Evolutionary conservation across 495 filamentous ascomycete genomes (phyloP).

Genomic region (Zalerion maritima): DNA sequence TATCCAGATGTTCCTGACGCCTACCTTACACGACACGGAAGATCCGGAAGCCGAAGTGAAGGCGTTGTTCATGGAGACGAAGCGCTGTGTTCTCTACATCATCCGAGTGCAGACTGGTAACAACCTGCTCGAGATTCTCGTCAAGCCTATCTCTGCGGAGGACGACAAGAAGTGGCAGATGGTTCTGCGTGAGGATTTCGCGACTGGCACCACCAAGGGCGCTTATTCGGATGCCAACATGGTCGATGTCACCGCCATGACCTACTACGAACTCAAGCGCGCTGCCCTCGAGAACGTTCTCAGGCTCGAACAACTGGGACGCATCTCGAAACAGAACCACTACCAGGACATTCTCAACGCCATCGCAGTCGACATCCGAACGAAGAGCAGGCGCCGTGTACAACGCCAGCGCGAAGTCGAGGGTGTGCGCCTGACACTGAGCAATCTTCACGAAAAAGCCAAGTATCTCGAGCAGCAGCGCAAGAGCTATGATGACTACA

Average conservation of each 20-base stretch:
- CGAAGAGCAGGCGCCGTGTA: slow-evolving; percentile 82
- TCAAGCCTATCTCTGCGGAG: slow-evolving; percentile 71
- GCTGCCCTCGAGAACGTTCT: slow-evolving; percentile 91
- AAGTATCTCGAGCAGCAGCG: slow-evolving; percentile 85
- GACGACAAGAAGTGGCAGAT: slow-evolving; percentile 80
- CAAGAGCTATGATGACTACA: slow-evolving; percentile 96
- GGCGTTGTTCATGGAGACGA: slow-evolving; percentile 92
- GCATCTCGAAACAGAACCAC: slow-evolving; percentile 78
- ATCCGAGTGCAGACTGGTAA: slow-evolving; percentile 89
- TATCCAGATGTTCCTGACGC: slow-evolving; percentile 80
- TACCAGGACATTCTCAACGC: slow-evolving; percentile 96
- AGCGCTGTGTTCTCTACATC: slow-evolving; percentile 92
- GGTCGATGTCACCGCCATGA: slow-evolving; percentile 78
- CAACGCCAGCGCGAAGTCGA: slow-evolving; percentile 86
- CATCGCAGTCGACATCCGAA: slow-evolving; percentile 92
- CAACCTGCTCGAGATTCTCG: slow-evolving; percentile 87
- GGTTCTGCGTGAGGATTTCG: slow-evolving; percentile 72
- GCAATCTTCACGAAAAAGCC: slow-evolving; percentile 80
- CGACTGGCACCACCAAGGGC: slow-evolving; percentile 50
- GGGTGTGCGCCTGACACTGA: slow-evolving; percentile 68
- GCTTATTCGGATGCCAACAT: slow-evolving; percentile 87
- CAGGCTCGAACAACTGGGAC: slow-evolving; percentile 65
- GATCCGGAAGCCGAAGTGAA: slow-evolving; percentile 89
- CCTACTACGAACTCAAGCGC: slow-evolving; percentile 83
- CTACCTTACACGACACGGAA: slow-evolving; percentile 79